phyloP scores from a whole-genome alignment of 2,329 filamentous ascomycete genomes.

The Aspergillus ochraceus region DNA sequence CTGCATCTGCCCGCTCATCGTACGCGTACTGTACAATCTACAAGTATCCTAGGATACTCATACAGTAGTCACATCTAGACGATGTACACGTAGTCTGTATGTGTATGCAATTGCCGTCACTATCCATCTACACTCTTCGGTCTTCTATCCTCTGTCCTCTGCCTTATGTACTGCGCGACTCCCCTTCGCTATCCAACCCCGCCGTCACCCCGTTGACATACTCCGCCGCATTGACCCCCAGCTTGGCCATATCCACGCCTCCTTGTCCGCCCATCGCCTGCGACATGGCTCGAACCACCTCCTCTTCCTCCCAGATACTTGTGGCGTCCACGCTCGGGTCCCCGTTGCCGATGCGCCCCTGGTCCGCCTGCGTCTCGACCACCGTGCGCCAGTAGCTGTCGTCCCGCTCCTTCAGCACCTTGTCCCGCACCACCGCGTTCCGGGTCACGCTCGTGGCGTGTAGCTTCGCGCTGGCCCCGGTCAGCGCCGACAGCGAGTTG shows the following conservation, averaged over 20 bases:
- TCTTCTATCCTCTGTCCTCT: not conserved
- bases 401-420: slow-evolving; percentile 63
- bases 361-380: slow-evolving; percentile 46
- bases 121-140: no score
- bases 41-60: no score
- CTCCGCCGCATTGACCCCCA: slow-evolving; percentile 43
- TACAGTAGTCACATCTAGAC: no score
- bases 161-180: not conserved
- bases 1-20: no score
- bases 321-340: slow-evolving; percentile 59
- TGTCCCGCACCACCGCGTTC: slow-evolving; percentile 77
- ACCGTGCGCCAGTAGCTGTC: slow-evolving; percentile 70
- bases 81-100: no score
- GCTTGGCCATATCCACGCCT: slow-evolving; percentile 41
- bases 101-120: no score
- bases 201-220: slow-evolving; percentile 47
- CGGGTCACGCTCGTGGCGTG: slow-evolving; percentile 72
- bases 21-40: no score
- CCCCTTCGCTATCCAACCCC: slow-evolving; percentile 33
- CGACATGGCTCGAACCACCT: slow-evolving; percentile 64
- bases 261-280: slow-evolving; percentile 70
- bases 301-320: slow-evolving; percentile 69
- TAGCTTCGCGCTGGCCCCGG: slow-evolving; percentile 64
- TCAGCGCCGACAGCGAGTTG: slow-evolving; percentile 55
- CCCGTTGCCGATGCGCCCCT: slow-evolving; percentile 52